Evolutionary conservation across 2,329 filamentous ascomycete species (phyloP), one percentile per base, ranked within the genome.

Genomic region (Rhexocercosporidium sp.): DNA sequence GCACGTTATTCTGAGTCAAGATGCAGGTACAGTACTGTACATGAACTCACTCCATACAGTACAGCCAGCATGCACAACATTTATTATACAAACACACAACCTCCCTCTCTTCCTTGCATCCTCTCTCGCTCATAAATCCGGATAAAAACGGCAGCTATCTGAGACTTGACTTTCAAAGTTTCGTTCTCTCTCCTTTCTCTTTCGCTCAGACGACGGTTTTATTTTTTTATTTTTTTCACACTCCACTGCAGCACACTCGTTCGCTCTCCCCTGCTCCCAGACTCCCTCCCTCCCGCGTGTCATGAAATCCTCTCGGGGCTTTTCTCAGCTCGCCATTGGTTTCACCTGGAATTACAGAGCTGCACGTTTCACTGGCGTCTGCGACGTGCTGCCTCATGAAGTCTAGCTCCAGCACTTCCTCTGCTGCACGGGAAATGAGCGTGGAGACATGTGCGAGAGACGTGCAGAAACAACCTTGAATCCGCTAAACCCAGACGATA

Each of bases 341-440:
- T 20, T 60, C 27, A n/a, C 39, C 39, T 34, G 39, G 57, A 47
- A 60, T 46, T 59, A 14, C 1, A 22, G 27, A 57, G 25, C n/a
- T 25, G 53, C 53, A 57, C 39, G 57, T 44, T 60, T 60, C 22
- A 31, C 16, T 20, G 14, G 18, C 29, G 16, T 53, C 47, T 64
- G 18, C 39, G 61, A 65, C 62, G 53, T 56, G 39, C 46, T 65
- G n/a, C 68, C 59, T n/a, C 34, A 14, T 54, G 29, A 37, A 53
- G 66, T 37, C 39, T 68, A 66, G 65, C 68, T 49, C 25, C 22
- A n/a, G n/a, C n/a, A n/a, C n/a, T n/a, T n/a, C n/a, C n/a, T n/a
- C 16, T 18, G 59, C 44, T 25, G 20, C n/a, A 41, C 25, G 64
- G 66, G 68, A 70, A 70, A 70, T 70, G 60, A 70, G 66, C 41